Base-by-base conservation (phyloP, 352 stramenopile genomes). In the Halophytophthora polymorphica region DNA sequence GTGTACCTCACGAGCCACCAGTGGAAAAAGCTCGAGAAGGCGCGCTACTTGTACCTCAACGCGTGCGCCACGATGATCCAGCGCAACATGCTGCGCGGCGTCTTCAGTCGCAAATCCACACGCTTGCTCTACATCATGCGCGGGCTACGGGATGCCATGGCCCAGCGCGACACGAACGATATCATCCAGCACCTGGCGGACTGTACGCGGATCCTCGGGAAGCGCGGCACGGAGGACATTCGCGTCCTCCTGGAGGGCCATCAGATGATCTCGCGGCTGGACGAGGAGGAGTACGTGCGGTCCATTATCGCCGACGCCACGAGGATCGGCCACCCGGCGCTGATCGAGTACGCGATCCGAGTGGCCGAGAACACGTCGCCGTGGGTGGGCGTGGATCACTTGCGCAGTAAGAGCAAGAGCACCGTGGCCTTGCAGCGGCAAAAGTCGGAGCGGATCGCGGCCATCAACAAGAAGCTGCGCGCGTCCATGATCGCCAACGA, bases 41-140 rank as follows among this genome's bases (percentile, higher is more conserved):
- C 77, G 10, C 76, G 83, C 8, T 86, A 76, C 13, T 62, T 89
- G 56, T 91, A 87, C 50, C 51, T 93, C 18, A 93, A 90, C 29
- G 83, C 80, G 11, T 87, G 77, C 29, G 80, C 83, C 6, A 90
- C 76, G 3, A 89, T 93, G 77, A 89, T 93, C 37, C 80, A 93
- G 66, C 73, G 78, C 3, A 91, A 90, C 31, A 75, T 93, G 60
- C 58, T 89, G n/a, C 78, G 75, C 35, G 73, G 78, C 5, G 76
- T 77, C 3, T 87, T 85, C 38, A 67, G 75, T 10, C 73, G 78
- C 45, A 87, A 86, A 47, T 90, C 75, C 23, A 54, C 70, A 22
- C 68, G 69, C 3, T 70, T 89, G 34, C 34, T 89, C 14, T 71
- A 79, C 21, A 63, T 86, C 13, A 77, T 93, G 65, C 66, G 63